phyloP scores from a whole-genome alignment of 805 yeast species.

The Lipomyces mesembrius region DNA sequence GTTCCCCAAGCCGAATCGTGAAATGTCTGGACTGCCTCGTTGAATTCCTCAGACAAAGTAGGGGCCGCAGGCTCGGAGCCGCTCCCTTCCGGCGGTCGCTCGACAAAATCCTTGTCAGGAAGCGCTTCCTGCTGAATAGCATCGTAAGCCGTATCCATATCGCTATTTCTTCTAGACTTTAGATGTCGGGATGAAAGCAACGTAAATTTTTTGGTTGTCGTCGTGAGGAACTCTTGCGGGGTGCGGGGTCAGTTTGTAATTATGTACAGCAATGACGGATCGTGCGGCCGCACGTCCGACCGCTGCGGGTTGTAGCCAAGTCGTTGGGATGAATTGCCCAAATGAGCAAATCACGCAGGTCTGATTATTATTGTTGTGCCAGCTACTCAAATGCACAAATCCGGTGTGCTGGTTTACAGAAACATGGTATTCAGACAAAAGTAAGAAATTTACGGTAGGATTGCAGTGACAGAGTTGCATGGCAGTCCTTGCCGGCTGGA shows the following conservation, averaged over 20 bases:
- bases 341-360: not conserved
- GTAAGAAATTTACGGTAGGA: no score
- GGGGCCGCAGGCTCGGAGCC: conserved; percentile 9
- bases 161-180: not conserved
- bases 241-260: not conserved
- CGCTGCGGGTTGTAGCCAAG: not conserved
- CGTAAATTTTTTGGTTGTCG: not conserved
- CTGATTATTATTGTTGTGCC: not conserved
- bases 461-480: no score
- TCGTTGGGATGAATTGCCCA: not conserved
- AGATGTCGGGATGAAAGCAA: not conserved
- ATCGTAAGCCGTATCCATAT: conserved; percentile 37
- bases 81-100: conserved; percentile 4
- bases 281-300: not conserved
- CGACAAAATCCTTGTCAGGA: conserved; percentile 14
- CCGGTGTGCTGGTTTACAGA: no score
- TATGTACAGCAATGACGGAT: not conserved
- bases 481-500: no score
- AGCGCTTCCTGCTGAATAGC: conserved; percentile 32
- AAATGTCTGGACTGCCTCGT: conserved; percentile 34
- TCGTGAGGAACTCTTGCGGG: not conserved
- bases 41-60: conserved; percentile 32
- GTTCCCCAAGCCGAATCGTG: conserved; percentile 36
- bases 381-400: no score
- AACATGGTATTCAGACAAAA: no score